Conservation (phyloP, 108 stramenopile species). For the Skeletonema grethae region DNA sequence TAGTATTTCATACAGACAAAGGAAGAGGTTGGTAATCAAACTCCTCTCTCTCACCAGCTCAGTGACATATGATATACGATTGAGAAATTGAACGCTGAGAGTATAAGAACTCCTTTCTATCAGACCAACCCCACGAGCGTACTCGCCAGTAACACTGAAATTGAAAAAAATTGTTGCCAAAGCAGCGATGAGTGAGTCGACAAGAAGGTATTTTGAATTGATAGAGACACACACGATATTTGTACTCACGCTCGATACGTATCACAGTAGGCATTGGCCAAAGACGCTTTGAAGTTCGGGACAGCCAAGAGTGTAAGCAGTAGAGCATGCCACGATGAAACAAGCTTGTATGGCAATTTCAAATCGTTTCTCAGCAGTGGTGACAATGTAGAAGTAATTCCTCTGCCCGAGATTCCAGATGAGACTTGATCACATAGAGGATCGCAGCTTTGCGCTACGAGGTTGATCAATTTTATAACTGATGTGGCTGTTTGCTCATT, state of each 20-base stretch:
- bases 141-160: slow-evolving; percentile 70
- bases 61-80: slow-evolving; percentile 90
- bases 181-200: neutral
- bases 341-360: slow-evolving; percentile 66
- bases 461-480: slow-evolving; percentile 67
- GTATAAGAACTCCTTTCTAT: slow-evolving; percentile 84
- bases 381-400: slow-evolving; percentile 52
- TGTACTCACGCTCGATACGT: slow-evolving; percentile 63
- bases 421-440: slow-evolving; percentile 69
- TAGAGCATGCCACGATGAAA: slow-evolving; percentile 83
- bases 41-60: slow-evolving; percentile 72
- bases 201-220: neutral
- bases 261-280: slow-evolving; percentile 91
- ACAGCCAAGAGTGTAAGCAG: slow-evolving; percentile 90
- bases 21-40: slow-evolving; percentile 68
- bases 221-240: neutral
- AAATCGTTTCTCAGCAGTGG: slow-evolving; percentile 77
- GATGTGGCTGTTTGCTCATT: slow-evolving; percentile 74
- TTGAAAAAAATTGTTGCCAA: neutral
- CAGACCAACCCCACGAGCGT: slow-evolving; percentile 84
- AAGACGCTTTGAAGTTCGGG: slow-evolving; percentile 88
- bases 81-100: slow-evolving; percentile 91
- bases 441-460: slow-evolving; percentile 72
- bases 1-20: slow-evolving; percentile 67
- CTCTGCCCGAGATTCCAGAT: slow-evolving; percentile 54